phyloP scores from a whole-genome alignment of 129 eudicot genomes.

The Centrapalus pauciflorus region DNA sequence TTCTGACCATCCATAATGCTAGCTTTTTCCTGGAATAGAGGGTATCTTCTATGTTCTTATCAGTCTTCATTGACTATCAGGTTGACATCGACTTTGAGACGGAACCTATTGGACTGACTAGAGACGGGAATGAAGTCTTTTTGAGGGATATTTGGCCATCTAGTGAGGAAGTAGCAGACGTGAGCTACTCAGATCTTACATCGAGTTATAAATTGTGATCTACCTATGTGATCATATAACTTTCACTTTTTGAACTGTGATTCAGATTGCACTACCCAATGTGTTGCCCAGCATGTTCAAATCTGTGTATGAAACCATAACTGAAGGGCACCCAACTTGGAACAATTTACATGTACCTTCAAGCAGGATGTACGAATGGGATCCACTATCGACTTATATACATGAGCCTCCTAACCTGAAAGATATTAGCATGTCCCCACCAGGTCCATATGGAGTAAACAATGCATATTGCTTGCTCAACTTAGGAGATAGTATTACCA shows the following conservation, averaged over 20 bases:
- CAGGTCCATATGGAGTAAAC: not conserved
- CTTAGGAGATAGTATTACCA: slow-evolving; percentile 79
- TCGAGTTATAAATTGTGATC: not conserved
- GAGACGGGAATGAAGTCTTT: not conserved
- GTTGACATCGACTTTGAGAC: slow-evolving; percentile 20
- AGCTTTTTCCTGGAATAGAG: not conserved
- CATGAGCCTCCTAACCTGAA: slow-evolving; percentile 75
- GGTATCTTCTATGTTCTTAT: not conserved
- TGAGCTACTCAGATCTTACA: slow-evolving; percentile 1
- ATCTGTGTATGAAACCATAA: slow-evolving; percentile 22
- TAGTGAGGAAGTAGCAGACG: slow-evolving; percentile 22
- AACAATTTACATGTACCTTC: slow-evolving; percentile 18
- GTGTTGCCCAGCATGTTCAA: slow-evolving; percentile 29
- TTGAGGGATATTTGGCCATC: slow-evolving; percentile 29
- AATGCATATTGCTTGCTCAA: slow-evolving; percentile 36
- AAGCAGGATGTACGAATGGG: slow-evolving; percentile 12
- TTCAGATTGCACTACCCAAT: slow-evolving; percentile 22
- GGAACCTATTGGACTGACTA: slow-evolving; percentile 14
- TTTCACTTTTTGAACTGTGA: not conserved
- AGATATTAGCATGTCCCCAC: slow-evolving; percentile 78
- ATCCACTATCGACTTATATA: slow-evolving; percentile 28
- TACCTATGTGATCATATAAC: not conserved
- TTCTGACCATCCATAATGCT: not conserved
- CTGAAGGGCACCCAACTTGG: slow-evolving; percentile 26
- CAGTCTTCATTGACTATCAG: not conserved